Base-by-base conservation (phyloP, 2,329 filamentous ascomycete species). In the Phoma sp. region DNA sequence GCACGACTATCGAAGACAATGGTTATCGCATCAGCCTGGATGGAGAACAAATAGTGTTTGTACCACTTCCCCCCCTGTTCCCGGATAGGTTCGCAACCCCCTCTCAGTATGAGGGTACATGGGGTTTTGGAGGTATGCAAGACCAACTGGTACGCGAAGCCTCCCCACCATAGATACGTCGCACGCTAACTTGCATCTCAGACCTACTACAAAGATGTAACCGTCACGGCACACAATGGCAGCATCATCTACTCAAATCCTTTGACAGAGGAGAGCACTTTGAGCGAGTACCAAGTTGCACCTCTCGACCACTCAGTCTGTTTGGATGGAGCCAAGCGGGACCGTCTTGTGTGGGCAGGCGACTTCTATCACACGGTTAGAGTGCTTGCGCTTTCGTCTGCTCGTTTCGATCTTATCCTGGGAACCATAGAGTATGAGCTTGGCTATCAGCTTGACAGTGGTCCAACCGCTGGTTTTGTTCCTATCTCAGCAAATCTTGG, bases 311-410 rank as follows among this genome's bases (percentile, higher is more conserved):
- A 62, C 4, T 71, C 73, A 2, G 68, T 77, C 7, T 79, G 78
- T 39, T 61, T 78, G 1, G 77, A 79, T 52, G 75, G 77, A 2
- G 69, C 73, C 0, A 79, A 79, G 54, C 65, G 77, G 5, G 77
- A 80, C 53, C 67, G 77, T 0, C 63, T 77, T 1, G 66, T 78
- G 4, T 79, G 77, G 77, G 66, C 72, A 3, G 77, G 77, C 4
- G 77, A 79, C 52, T 78, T 78, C 47, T 74, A 73, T 36, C 76
- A 79, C 57, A 78, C 78, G 0, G 62, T 70, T 1, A 67, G 71
- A 9, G 69, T 78, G 14, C 61, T 79, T 9, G 66, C 62, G 0
- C 64, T 67, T 1, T 74, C 69, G 7, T 79, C 77, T 1, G 61
- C 65, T 9, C 67, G 72, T 4, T 67, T 55, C n/a, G 75, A 78